Base-by-base conservation (phyloP, 495 filamentous ascomycete species). In the Penicillium canariense region DNA sequence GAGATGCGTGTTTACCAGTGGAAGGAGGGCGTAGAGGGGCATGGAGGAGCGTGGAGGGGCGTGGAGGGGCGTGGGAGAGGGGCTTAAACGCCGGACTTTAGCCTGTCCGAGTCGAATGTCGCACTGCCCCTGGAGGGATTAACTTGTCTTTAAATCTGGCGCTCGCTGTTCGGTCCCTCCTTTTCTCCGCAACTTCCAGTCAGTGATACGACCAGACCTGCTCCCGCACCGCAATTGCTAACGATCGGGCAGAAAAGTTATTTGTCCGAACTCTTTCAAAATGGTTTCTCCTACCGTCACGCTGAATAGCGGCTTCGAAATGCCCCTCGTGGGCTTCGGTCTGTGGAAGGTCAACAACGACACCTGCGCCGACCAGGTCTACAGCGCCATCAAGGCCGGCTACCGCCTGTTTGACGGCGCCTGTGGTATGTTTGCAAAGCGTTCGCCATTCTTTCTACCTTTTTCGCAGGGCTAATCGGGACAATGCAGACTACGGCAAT, bases 381-480 rank as follows among this genome's bases (percentile, higher is more conserved):
- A 95, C 77, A 83, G 91, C 53, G 90, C 90, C 62, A 93, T 96
- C 78, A 94, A 94, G 75, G 75, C 83, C 26, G 90, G 90, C 23
- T 96, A 96, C 76, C 81, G 90, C 52, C 79, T 92, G 31, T 90
- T 95, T 57, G 90, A 96, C 59, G 90, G 90, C 59, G 90, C 90
- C 53, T 89, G 84, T 68, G 90, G 89, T 92, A 79, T 59, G 80
- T 77, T 64, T 54, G 27, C 14, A 12, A 25, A 20, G 18, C 27
- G 35, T 12, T 0, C 11, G 4, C 22, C 9, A 36, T 7, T 31
- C 32, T 42, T 48, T 62, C 48, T 23, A 35, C 42, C 38, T 39
- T 30, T 31, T 31, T 26, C 9, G 35, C 17, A 49, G 59, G 36
- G 75, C 70, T 62, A 61, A 55, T 32, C 11, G 10, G 10, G 28